phyloP scores from a whole-genome alignment of 2,329 filamentous ascomycete genomes.

The Talaromyces marneffei region DNA sequence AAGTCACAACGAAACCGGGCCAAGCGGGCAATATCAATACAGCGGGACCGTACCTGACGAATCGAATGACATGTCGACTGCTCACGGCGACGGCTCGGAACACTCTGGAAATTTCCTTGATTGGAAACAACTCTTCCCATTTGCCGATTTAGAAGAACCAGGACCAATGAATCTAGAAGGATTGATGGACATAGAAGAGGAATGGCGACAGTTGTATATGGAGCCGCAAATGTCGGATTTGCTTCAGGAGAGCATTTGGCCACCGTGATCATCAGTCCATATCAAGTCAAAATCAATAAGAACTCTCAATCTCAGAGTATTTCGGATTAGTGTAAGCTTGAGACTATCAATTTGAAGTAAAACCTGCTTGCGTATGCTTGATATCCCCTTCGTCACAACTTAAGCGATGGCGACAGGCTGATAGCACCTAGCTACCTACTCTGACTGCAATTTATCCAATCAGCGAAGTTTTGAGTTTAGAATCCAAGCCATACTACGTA shows the following conservation, averaged over 20 bases:
- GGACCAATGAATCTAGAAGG: slow-evolving; percentile 34
- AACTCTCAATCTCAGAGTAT: neutral
- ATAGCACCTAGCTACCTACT: neutral
- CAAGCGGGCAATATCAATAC: neutral
- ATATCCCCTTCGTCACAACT: neutral
- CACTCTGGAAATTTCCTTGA: slow-evolving; percentile 32
- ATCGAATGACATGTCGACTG: slow-evolving; percentile 12
- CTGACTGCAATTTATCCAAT: neutral
- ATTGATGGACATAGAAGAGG: slow-evolving; percentile 37
- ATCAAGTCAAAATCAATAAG: neutral
- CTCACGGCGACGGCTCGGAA: slow-evolving; percentile 28
- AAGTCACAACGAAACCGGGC: neutral
- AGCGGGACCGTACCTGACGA: slow-evolving; percentile 1
- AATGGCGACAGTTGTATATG: slow-evolving; percentile 43
- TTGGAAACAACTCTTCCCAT: slow-evolving; percentile 40
- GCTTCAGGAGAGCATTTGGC: slow-evolving; percentile 37
- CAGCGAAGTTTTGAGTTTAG: neutral
- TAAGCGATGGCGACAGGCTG: too few relatives aligned
- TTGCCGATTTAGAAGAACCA: slow-evolving; percentile 34
- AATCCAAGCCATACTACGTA: too few relatives aligned
- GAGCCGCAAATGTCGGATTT: slow-evolving; percentile 39
- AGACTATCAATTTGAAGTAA: neutral
- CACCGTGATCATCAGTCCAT: slow-evolving; percentile 26
- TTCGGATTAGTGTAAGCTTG: neutral
- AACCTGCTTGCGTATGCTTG: neutral